Percentiles rank a stretch among this genome's conserved stretches.
Conservation (phyloP, 129 eudicot species). For the Mikania micrantha region DNA sequence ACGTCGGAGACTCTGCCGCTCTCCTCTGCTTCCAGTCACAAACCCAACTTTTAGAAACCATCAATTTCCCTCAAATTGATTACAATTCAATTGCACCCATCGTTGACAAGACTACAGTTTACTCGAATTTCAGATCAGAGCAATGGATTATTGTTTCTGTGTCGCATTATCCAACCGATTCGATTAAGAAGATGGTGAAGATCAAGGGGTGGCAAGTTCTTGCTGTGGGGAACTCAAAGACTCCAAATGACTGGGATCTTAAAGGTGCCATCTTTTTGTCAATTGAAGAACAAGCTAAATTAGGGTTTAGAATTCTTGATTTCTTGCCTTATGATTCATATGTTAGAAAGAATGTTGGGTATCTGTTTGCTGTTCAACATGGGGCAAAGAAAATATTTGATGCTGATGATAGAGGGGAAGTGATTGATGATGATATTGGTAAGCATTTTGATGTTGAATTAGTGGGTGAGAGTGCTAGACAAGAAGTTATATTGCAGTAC, state of each 20-base stretch:
- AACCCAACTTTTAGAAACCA: conserved; percentile 44
- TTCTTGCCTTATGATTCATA: conserved; percentile 81
- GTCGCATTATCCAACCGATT: conserved; percentile 60
- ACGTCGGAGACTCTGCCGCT: conserved; percentile 64
- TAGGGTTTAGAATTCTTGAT: conserved; percentile 76
- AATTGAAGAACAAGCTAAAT: conserved; percentile 66
- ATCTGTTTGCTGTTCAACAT: conserved; percentile 95
- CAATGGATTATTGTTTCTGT: conserved; percentile 85
- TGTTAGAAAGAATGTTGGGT: conserved; percentile 84
- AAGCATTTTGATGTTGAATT: conserved; percentile 92
- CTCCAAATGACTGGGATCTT: conserved; percentile 73
- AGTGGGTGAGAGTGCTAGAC: conserved; percentile 86
- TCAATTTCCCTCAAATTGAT: conserved; percentile 52
- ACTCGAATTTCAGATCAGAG: conserved; percentile 56
- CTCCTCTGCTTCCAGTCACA: conserved; percentile 60
- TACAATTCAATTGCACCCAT: conserved; percentile 45
- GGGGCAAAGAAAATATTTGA: conserved; percentile 89
- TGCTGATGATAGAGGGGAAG: conserved; percentile 86
- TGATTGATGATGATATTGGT: conserved; percentile 75
- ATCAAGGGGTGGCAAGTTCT: conserved; percentile 91
- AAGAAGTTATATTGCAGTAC: conserved; percentile 78
- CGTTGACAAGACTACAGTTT: conserved; percentile 47
- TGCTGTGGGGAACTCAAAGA: conserved; percentile 74
- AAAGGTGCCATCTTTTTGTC: conserved; percentile 82
- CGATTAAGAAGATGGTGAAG: conserved; percentile 39